A percentile compares a stretch with the other conserved stretches of the same genome.
Evolutionary conservation across 2,329 filamentous ascomycete species (phyloP).

Genomic region (Aureobasidium sp.): DNA sequence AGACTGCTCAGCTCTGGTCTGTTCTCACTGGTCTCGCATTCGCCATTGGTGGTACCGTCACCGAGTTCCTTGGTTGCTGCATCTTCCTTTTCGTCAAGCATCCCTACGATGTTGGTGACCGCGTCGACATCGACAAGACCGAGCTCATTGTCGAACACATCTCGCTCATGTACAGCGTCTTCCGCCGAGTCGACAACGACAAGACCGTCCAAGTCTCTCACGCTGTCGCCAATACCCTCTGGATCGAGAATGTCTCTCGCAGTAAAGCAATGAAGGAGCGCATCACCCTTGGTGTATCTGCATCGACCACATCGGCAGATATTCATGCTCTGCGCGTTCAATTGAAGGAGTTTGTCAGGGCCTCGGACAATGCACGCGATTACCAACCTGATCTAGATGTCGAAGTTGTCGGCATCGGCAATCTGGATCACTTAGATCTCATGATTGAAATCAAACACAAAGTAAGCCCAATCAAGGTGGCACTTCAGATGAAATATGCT

Average conservation of each 20-base stretch:
- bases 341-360: constrained; percentile 27
- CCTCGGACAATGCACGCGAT: constrained; percentile 31
- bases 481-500: neutral
- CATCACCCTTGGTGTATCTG: constrained; percentile 24
- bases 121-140: constrained; percentile 24
- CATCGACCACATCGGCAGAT: constrained; percentile 27
- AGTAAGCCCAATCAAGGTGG: constrained; percentile 4
- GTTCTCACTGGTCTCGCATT: constrained; percentile 47
- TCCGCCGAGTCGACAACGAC: constrained; percentile 26
- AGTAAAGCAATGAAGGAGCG: constrained; percentile 32
- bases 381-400: constrained; percentile 29
- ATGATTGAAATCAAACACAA: constrained; percentile 30
- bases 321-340: constrained; percentile 26
- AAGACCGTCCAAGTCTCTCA: constrained; percentile 31
- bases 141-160: constrained; percentile 29
- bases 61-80: constrained; percentile 88
- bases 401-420: constrained; percentile 26
- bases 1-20: constrained; percentile 23
- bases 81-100: constrained; percentile 97
- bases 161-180: constrained; percentile 29
- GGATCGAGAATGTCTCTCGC: constrained; percentile 33
- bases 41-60: constrained; percentile 78
- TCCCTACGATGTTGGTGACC: constrained; percentile 52
- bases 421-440: constrained; percentile 28
- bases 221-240: constrained; percentile 30